These are phyloP conservation scores for Saccharum officinarum DNA, from an alignment of 176 grass and related monocot species.

Conservation along the genomic window DNA sequence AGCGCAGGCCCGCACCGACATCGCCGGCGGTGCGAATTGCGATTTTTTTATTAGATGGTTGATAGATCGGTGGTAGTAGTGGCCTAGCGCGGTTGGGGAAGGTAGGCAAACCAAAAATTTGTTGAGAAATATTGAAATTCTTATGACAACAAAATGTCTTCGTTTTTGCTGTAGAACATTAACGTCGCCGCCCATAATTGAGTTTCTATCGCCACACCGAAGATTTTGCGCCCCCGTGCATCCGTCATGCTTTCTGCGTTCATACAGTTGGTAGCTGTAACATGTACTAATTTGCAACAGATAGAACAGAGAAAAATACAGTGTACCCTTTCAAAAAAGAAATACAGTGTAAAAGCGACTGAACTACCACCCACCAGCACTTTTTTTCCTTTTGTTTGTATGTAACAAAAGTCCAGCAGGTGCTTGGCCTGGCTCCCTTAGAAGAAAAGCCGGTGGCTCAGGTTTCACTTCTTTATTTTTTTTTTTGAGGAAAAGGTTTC, in stretches of 20 bases:
- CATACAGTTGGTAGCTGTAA: background rate
- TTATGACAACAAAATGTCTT: background rate
- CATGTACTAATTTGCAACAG: background rate
- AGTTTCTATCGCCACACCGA: background rate
- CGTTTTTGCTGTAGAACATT: background rate
- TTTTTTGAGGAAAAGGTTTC: no score
- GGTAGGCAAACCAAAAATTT: background rate
- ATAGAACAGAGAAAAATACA: no score
- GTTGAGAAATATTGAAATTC: background rate
- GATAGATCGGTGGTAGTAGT: background rate
- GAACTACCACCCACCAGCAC: background rate
- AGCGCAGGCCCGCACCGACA: background rate
- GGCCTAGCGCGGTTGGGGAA: background rate
- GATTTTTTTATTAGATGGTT: background rate
- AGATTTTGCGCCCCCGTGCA: background rate
- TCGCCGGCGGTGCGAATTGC: background rate
- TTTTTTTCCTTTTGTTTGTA: background rate
- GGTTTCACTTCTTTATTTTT: no score
- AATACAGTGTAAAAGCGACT: background rate
- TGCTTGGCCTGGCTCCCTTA: no score
- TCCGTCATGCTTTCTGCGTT: background rate
- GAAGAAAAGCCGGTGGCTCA: no score
- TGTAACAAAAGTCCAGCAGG: no score
- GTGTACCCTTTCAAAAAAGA: no score
- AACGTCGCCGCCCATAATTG: background rate